Base-by-base conservation (phyloP, 352 stramenopile genomes). In the Pythium aristosporum region DNA sequence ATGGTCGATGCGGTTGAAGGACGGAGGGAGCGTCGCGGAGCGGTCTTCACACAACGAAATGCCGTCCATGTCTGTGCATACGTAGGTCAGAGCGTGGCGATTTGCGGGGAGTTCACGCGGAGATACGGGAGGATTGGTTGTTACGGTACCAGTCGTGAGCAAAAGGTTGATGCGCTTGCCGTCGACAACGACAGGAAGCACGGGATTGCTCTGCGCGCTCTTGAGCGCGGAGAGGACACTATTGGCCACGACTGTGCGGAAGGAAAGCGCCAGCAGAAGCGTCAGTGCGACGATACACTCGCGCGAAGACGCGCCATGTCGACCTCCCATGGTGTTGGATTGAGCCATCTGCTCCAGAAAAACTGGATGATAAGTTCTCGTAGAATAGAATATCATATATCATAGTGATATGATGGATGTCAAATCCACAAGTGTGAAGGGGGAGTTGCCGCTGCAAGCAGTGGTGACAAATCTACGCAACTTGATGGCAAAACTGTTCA, bases 191-290 rank as follows among this genome's bases (percentile, higher is more conserved):
- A 73, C 74, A 3, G 58, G 56, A 16, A 85, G 34, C 52, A 81
- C 68, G 1, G 76, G 72, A 36, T 81, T 85, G 62, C 76, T 85
- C 32, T 55, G 57, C 48, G 63, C 57, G 62, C 76, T 79, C 72
- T 81, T 82, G 41, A 70, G 54, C n/a, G 21, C n/a, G 21, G 74
- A 64, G 28, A 55, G 50, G 21, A 57, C 39, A 13, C 50, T 47
- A 13, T 25, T 48, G 7, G 30, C 57, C 0, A 21, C 4, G 12
- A 20, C 43, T 15, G 16, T 2, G 15, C 34, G 23, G 5, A 65
- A 32, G 16, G 28, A 12, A 21, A 51, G 23, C 6, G 47, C 36
- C 6, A 57, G 48, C 16, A 56, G 30, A 23, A 63, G 30, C 44
- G 18, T 5, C 42, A 21, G 13, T n/a, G 20, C 37, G 0, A 12